Conservation (phyloP, 345 rosid genomes). For the Eucalyptus tenuipes region DNA sequence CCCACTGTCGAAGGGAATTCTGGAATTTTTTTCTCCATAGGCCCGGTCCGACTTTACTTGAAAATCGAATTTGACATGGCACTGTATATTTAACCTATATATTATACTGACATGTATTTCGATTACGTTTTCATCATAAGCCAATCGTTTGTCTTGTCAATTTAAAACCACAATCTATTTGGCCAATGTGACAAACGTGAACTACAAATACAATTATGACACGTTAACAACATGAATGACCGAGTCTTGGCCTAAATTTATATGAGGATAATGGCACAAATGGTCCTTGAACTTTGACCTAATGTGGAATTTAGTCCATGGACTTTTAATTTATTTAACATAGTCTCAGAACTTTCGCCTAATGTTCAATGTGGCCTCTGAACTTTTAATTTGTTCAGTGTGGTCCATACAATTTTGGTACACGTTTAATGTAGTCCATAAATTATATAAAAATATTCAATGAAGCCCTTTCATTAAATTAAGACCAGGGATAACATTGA, state of each 20-base stretch:
- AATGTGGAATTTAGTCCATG: rapidly evolving
- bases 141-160: not conserved
- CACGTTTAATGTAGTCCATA: not conserved
- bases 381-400: not conserved
- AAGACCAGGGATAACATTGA: rapidly evolving
- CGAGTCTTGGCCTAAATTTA: not conserved
- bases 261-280: not conserved
- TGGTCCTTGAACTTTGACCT: rapidly evolving
- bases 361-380: rapidly evolving
- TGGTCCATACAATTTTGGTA: rapidly evolving
- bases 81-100: too few relatives aligned
- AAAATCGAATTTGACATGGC: not conserved
- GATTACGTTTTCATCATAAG: not conserved
- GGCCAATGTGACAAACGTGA: not conserved
- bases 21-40: not conserved
- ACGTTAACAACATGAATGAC: not conserved
- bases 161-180: not conserved
- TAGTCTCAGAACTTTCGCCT: rapidly evolving
- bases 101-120: too few relatives aligned
- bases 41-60: not conserved
- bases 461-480: not conserved
- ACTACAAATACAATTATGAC: not conserved
- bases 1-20: not conserved
- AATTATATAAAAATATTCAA: not conserved
- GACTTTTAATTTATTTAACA: not conserved